Evolutionary conservation across 805 yeast species (phyloP).

Genomic region (Candida rishiriensis): DNA sequence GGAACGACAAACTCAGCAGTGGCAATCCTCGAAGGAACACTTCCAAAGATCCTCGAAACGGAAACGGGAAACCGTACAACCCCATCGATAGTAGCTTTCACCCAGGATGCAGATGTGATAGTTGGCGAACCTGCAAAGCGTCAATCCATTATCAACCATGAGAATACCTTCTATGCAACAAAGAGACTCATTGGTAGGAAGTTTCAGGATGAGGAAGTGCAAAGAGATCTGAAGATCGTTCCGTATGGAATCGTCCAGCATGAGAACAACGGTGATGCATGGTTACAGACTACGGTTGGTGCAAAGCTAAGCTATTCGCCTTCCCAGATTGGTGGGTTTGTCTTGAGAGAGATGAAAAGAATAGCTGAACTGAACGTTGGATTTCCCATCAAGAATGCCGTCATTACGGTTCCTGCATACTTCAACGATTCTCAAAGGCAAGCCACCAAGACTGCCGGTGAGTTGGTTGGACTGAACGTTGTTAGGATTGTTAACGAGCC

Average conservation of each 20-base stretch:
- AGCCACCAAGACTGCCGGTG: slow-evolving; percentile 94
- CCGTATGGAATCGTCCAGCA: slow-evolving; percentile 91
- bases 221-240: slow-evolving; percentile 79
- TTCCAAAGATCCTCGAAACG: slow-evolving; percentile 76
- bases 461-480: slow-evolving; percentile 86
- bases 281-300: slow-evolving; percentile 68
- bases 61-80: slow-evolving; percentile 76
- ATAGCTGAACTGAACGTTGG: slow-evolving; percentile 84
- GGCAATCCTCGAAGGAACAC: slow-evolving; percentile 74
- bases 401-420: slow-evolving; percentile 85
- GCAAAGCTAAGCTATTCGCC: slow-evolving; percentile 88
- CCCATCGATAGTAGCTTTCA: slow-evolving; percentile 93
- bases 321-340: slow-evolving; percentile 91
- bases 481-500: slow-evolving; percentile 85
- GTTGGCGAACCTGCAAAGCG: slow-evolving; percentile 96
- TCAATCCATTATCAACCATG: slow-evolving; percentile 92
- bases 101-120: slow-evolving; percentile 78
- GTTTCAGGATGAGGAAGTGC: slow-evolving; percentile 84
- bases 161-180: slow-evolving; percentile 90
- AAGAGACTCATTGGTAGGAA: slow-evolving; percentile 94
- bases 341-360: slow-evolving; percentile 91
- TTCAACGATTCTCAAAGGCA: slow-evolving; percentile 87
- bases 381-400: slow-evolving; percentile 79
- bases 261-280: slow-evolving; percentile 90
- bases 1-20: slow-evolving; percentile 92